Evolutionary conservation across 805 yeast species (phyloP), one percentile per base, ranked within the genome.

Genomic region (Yarrowia divulgata): DNA sequence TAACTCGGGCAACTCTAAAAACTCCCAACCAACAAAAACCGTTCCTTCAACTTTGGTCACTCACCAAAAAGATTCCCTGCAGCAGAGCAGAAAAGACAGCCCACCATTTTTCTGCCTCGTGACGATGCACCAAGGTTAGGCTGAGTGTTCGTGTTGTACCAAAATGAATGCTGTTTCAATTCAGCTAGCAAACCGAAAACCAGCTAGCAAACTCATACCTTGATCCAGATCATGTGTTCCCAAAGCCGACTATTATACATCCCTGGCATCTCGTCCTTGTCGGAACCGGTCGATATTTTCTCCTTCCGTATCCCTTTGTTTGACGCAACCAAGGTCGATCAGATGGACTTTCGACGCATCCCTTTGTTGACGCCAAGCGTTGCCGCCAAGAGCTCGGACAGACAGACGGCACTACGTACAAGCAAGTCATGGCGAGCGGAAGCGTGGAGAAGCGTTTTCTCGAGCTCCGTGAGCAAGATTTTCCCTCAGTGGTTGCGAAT

Each of bases 261-360:
- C 54, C 54, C 54, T 32, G 19, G n/a, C 39, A 49, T 16, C 39
- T 1, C 12, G 18, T 14, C n/a, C n/a, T n/a, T 9, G 23, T 49
- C 58, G 58, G 58, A 52, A 52, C 42, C 42, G 55, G 55, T 50
- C 16, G 18, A 37, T 52, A 37, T 54, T 54, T 54, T 54, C 39
- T 39, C 23, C 18, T 34, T 54, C 60, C 60, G 43, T 4, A 29
- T 8, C 19, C 60, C 60, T 54, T 23, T 54, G 45, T 54, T 39
- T 54, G 45, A 54, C 35, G 45, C 60, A 37, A 9, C 29, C 23
- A 3, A 7, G 8, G 45, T 16, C 43, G 43, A 35, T 39, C 60
- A 54, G 45, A 37, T 54, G 45, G 42, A 19, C 45, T 39, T 13
- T 14, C n/a, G 45, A 37, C 60, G 45, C 60, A 54, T 14, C 45